Evolutionary conservation across 768 basidiomycete species (phyloP), one percentile per base, ranked within the genome.

Genomic region (Mrakia gelida): DNA sequence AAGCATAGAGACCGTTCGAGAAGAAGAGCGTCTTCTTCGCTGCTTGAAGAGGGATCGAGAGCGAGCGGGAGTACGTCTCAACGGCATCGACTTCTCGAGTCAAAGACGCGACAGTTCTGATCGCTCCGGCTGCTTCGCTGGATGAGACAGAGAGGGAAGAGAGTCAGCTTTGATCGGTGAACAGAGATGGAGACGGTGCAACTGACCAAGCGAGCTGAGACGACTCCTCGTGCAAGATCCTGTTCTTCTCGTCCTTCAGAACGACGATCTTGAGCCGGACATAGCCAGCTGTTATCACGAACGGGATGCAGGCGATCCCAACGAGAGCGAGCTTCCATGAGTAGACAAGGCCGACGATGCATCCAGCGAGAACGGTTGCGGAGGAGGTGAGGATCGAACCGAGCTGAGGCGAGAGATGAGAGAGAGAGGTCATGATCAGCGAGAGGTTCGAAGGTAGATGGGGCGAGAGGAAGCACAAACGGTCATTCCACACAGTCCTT

Each of bases 251-350:
- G 75, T 87, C 94, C 84, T 95, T 96, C 80, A 95, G 85, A 0
- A 94, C 92, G 78, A 97, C 94, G 63, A 96, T 91, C 43, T 89
- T 90, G 87, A 95, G 86, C 73, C 94, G 92, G 80, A 96, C 91
- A 82, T 91, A 94, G 54, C 95, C 95, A 30, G 56, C 41, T 3
- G 52, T 21, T 4, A 73, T 71, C 18, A 73, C 52, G 56, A 73
- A 28, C 2, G 72, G 72, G 5, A 73, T 73, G 32, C 75, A 75
- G 2, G 75, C 92, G 72, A 97, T 90, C 72, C 90, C 92, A 76
- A 97, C 92, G 32, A 95, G 88, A 23, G 89, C 91, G 34, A 94
- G 84, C 82, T 91, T 90, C 89, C 91, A 93, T 9, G 89, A 88
- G 82, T 91, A 92, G 65, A 71, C 83, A 70, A 95, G 87, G 82